Evolutionary conservation across 371 early-diverging fungal genomes (phyloP), one percentile per base, ranked within the genome.

Genomic region (Rhizopus delemar): DNA sequence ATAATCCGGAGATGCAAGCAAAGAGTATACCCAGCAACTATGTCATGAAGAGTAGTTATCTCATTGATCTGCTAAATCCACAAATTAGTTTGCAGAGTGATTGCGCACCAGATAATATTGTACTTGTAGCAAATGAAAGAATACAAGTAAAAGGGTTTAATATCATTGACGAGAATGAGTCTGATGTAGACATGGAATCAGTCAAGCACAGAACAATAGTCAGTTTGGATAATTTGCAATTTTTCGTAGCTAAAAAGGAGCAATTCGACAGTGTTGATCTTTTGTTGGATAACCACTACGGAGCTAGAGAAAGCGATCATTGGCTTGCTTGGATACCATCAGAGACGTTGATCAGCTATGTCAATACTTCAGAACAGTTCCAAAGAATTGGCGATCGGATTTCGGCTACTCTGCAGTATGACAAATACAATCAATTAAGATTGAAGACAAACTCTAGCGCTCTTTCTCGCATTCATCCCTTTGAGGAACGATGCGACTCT

Each of bases 261-360:
- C 89, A 89, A 11, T 81, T 89, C 41, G 77, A 80, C 41, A 81
- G 73, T 6, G 81, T 85, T 13, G 81, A 77, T 43, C 60, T 82
- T 22, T 63, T 75, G 11, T 52, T 79, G 5, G 79, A 74, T 43
- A 78, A 75, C 41, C 78, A 78, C 57, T 78, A 79, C 66, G 83
- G 79, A 57, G 78, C 73, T 3, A 69, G 68, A 22, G 73, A 73
- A 16, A 76, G 62, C 16, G 75, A 83, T 13, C 78, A 86, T 45
- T 92, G 93, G 92, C 87, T 91, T 0, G 77, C 88, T 0, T 95
- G 95, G 95, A 84, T 92, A 11, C 94, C 95, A 3, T 70, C 92
- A 7, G 95, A 95, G 66, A 86, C 90, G 71, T 66, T 95, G 28
- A 78, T 89, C 9, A 80, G 81, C 46, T 79, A 85, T 62, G 75